Percentiles rank a stretch among this genome's conserved stretches.
These are phyloP conservation scores for Fusarium torreyae DNA, from an alignment of 2,329 filamentous ascomycete genomes.

Conservation along the genomic window DNA sequence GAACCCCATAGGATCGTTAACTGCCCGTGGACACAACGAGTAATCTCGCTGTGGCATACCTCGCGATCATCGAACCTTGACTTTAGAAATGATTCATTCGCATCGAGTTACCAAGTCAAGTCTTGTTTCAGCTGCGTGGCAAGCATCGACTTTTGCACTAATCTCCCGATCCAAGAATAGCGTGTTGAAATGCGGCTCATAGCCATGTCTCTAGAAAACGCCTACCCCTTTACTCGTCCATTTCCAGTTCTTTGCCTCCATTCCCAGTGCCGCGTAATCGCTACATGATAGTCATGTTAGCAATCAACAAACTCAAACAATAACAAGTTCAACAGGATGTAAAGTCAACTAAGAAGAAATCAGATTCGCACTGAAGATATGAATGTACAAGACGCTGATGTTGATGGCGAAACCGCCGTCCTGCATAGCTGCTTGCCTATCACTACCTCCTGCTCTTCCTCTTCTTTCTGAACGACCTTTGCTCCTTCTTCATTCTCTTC, in stretches of 20 bases:
- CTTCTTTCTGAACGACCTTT: not conserved
- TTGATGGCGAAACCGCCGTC: too few species aligned
- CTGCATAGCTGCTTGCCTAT: too few species aligned
- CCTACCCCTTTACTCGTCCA: constrained; percentile 14
- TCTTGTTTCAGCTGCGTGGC: not conserved
- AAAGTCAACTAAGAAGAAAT: too few species aligned
- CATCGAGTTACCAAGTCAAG: too few species aligned
- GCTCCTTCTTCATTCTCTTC: not conserved
- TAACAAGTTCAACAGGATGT: not conserved
- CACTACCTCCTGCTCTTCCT: too few species aligned
- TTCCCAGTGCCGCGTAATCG: constrained; percentile 32
- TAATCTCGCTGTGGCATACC: too few species aligned
- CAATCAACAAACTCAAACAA: not conserved
- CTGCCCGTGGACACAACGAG: too few species aligned
- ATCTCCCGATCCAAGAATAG: not conserved
- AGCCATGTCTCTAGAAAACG: constrained; percentile 24
- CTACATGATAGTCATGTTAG: not conserved
- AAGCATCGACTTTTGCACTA: not conserved
- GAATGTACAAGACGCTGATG: too few species aligned
- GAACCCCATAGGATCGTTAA: too few species aligned
- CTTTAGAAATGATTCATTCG: too few species aligned
- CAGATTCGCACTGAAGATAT: too few species aligned
- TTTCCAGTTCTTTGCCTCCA: constrained; percentile 25
- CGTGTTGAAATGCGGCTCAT: not conserved
- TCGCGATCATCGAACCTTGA: too few species aligned